phyloP scores from a whole-genome alignment of 2,329 filamentous ascomycete genomes.

The Westerdykella ornata region DNA sequence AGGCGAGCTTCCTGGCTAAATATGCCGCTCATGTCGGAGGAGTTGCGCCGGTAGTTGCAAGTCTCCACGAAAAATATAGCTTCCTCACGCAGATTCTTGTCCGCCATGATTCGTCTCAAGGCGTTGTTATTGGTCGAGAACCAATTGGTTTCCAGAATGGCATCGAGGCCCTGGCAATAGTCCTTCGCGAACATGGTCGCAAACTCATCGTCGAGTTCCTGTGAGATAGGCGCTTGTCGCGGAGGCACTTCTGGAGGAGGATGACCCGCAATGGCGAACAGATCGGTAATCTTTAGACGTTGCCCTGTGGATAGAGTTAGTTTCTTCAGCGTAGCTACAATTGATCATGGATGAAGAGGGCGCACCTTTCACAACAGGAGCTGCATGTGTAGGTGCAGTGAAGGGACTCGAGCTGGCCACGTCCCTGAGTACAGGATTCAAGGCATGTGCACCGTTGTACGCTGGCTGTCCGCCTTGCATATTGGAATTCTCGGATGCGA shows the following conservation, averaged over 20 bases:
- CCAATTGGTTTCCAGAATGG: constrained; percentile 66
- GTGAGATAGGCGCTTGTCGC: constrained; percentile 20
- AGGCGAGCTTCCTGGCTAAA: constrained; percentile 54
- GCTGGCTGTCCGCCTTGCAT: constrained; percentile 20
- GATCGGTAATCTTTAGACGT: constrained; percentile 26
- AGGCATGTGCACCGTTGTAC: constrained; percentile 30
- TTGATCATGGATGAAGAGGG: not conserved
- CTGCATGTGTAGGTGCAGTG: constrained; percentile 13
- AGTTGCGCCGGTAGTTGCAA: constrained; percentile 22
- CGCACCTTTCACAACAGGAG: constrained; percentile 27
- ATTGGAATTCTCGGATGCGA: constrained; percentile 44
- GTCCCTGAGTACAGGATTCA: constrained; percentile 29
- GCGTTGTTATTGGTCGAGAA: constrained; percentile 55
- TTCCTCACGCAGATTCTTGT: constrained; percentile 38
- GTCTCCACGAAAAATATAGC: constrained; percentile 31
- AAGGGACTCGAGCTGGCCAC: constrained; percentile 15
- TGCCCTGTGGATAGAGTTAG: constrained; percentile 27
- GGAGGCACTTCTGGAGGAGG: constrained; percentile 32
- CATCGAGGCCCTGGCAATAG: constrained; percentile 29
- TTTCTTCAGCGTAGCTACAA: not conserved
- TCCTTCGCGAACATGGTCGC: constrained; percentile 31
- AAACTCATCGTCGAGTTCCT: constrained; percentile 30
- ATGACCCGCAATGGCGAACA: constrained; percentile 32
- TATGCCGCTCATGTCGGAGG: constrained; percentile 30
- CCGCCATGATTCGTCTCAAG: constrained; percentile 45